Conservation (phyloP, 768 basidiomycete genomes). For the Trametes elegans region DNA sequence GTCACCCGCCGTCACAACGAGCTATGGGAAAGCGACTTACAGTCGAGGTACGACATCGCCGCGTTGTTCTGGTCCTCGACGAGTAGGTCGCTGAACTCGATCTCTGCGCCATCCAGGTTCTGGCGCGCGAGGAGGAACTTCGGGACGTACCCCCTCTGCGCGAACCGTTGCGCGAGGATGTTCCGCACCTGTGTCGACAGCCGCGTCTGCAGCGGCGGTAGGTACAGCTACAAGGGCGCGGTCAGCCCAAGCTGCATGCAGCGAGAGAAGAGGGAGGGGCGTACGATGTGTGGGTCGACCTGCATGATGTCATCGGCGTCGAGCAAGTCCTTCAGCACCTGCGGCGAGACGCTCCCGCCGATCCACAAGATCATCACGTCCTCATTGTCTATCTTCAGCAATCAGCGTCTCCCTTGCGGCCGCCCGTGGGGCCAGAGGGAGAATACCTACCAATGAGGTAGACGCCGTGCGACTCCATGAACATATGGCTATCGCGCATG, state of each 20-base stretch:
- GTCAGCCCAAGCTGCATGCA: not conserved
- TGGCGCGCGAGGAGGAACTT: slow-evolving; percentile 83
- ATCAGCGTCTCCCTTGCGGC: not conserved
- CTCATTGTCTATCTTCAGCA: slow-evolving; percentile 74
- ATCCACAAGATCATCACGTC: slow-evolving; percentile 90
- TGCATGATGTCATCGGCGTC: slow-evolving; percentile 75
- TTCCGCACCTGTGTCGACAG: slow-evolving; percentile 85
- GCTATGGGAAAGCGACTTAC: slow-evolving; percentile 47
- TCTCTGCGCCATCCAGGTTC: slow-evolving; percentile 87
- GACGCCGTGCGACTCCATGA: slow-evolving; percentile 89
- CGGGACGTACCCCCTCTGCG: slow-evolving; percentile 49
- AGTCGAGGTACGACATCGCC: slow-evolving; percentile 88
- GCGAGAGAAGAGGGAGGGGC: too few relatives aligned
- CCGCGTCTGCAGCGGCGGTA: slow-evolving; percentile 69
- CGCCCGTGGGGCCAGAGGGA: not conserved
- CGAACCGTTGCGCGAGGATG: slow-evolving; percentile 68
- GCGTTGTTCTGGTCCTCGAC: slow-evolving; percentile 97
- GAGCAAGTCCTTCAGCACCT: slow-evolving; percentile 79
- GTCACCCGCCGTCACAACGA: not conserved
- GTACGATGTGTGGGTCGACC: slow-evolving; percentile 68
- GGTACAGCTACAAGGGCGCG: slow-evolving; percentile 24
- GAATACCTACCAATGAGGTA: slow-evolving; percentile 77
- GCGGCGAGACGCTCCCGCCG: slow-evolving; percentile 77
- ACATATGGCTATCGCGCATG: slow-evolving; percentile 80
- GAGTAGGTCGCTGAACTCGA: slow-evolving; percentile 96